phyloP scores from a whole-genome alignment of 352 stramenopile genomes.

The Peronospora farinosa region DNA sequence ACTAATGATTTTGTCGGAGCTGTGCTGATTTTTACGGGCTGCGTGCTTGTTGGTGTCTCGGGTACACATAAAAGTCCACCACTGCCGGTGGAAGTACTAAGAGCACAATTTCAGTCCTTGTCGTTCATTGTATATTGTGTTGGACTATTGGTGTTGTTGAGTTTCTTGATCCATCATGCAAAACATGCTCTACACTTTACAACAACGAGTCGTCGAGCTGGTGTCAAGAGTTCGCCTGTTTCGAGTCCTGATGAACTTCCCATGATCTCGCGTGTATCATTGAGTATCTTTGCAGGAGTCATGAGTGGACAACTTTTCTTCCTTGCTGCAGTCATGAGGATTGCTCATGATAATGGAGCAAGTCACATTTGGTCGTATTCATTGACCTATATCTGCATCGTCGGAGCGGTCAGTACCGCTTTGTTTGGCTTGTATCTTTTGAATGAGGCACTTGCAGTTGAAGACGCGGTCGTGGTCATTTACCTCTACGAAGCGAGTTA shows the following conservation, averaged over 20 bases:
- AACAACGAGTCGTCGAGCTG: constrained; percentile 25
- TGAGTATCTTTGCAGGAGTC: constrained; percentile 62
- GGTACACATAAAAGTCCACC: constrained; percentile 57
- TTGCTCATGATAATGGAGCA: constrained; percentile 47
- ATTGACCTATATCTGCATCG: constrained; percentile 66
- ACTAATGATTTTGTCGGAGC: constrained; percentile 73
- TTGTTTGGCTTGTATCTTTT: constrained; percentile 63
- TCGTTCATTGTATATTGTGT: constrained; percentile 62
- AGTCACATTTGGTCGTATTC: constrained; percentile 45
- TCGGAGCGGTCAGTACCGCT: constrained; percentile 54
- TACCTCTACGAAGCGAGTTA: constrained; percentile 81
- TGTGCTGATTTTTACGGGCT: constrained; percentile 70
- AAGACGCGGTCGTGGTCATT: constrained; percentile 78
- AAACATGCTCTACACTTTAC: constrained; percentile 50
- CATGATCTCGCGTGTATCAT: constrained; percentile 39
- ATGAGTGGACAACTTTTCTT: constrained; percentile 80
- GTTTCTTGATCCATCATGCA: constrained; percentile 50
- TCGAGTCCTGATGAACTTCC: constrained; percentile 25
- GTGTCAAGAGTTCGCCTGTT: constrained; percentile 20
- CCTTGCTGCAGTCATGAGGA: constrained; percentile 55
- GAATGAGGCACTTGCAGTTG: constrained; percentile 72
- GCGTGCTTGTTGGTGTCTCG: constrained; percentile 64
- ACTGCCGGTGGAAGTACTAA: constrained; percentile 55
- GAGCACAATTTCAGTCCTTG: constrained; percentile 43
- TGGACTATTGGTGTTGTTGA: constrained; percentile 32